These are phyloP conservation scores for Colletotrichum theobromicola DNA, from an alignment of 2,329 filamentous ascomycete genomes.

Conservation along the genomic window DNA sequence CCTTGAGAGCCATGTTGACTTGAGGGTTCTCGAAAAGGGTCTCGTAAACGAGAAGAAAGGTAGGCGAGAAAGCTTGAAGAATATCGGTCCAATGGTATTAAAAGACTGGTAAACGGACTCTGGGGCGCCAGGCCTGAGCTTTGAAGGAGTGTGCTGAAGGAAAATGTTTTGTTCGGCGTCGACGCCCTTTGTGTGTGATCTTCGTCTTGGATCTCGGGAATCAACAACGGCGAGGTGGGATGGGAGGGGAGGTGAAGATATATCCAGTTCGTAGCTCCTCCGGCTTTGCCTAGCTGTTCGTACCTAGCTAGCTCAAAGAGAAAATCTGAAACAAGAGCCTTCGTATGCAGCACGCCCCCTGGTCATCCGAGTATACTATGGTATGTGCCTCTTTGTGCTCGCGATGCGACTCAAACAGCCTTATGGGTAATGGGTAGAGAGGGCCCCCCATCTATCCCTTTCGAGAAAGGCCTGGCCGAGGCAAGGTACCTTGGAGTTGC, in stretches of 20 bases:
- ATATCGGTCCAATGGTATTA: background rate
- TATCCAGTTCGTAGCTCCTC: background rate
- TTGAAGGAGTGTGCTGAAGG: background rate
- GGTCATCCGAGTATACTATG: background rate
- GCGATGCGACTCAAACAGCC: slow-evolving; percentile 20
- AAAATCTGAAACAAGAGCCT: slow-evolving; percentile 18
- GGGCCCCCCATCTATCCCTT: background rate
- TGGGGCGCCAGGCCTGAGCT: slow-evolving; percentile 17
- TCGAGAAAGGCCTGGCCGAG: background rate
- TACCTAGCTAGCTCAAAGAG: background rate
- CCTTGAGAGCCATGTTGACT: slow-evolving; percentile 52
- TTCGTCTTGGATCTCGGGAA: background rate
- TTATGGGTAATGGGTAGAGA: background rate
- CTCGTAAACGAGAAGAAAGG: background rate
- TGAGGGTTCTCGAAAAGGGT: background rate
- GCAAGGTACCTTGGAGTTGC: background rate
- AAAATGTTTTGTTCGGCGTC: background rate
- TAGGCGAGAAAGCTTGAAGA: background rate
- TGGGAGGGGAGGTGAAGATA: background rate
- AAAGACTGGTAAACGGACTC: background rate
- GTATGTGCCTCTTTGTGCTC: background rate
- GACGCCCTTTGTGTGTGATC: slow-evolving; percentile 10
- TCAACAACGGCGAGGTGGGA: background rate
- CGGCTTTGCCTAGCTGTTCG: background rate
- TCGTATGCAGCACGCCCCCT: slow-evolving; percentile 6